Evolutionary conservation across 2,329 filamentous ascomycete genomes (phyloP).

Genomic region (Eutypella sp.): DNA sequence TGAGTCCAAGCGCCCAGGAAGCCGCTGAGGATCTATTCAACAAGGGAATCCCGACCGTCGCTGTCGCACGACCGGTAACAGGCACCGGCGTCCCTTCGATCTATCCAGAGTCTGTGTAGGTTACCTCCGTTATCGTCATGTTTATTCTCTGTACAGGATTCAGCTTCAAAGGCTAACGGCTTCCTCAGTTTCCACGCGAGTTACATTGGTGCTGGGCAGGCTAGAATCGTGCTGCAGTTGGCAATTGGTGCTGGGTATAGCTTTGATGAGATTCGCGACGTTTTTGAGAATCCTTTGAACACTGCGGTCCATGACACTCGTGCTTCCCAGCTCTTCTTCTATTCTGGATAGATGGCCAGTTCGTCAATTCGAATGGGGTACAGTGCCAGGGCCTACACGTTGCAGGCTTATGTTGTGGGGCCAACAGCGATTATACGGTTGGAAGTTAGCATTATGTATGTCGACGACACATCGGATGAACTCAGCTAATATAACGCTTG

Average conservation of each 20-base stretch:
- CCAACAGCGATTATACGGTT: too few species aligned
- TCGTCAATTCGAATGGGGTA: too few species aligned
- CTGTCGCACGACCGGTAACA: conserved; percentile 24
- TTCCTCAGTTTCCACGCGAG: conserved; percentile 20
- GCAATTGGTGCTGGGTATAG: conserved; percentile 23
- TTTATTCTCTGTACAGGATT: neutral
- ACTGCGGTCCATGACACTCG: conserved; percentile 11
- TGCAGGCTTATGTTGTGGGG: too few species aligned
- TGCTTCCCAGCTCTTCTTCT: too few species aligned
- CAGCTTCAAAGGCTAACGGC: neutral
- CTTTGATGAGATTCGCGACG: conserved; percentile 22
- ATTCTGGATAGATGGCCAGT: too few species aligned
- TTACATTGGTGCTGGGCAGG: conserved; percentile 26
- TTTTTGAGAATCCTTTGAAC: conserved; percentile 26
- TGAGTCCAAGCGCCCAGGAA: conserved; percentile 20
- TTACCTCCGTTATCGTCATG: neutral
- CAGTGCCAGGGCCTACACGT: too few species aligned
- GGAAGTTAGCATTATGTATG: too few species aligned
- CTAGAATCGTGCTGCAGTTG: conserved; percentile 27
- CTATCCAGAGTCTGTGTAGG: conserved; percentile 12
- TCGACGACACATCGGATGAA: too few species aligned
- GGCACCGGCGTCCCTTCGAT: conserved; percentile 20
- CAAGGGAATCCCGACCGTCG: conserved; percentile 23
- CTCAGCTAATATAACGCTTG: too few species aligned
- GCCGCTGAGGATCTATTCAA: conserved; percentile 23